phyloP scores from a whole-genome alignment of 75 land plant species.

The Picea sitchensis region DNA sequence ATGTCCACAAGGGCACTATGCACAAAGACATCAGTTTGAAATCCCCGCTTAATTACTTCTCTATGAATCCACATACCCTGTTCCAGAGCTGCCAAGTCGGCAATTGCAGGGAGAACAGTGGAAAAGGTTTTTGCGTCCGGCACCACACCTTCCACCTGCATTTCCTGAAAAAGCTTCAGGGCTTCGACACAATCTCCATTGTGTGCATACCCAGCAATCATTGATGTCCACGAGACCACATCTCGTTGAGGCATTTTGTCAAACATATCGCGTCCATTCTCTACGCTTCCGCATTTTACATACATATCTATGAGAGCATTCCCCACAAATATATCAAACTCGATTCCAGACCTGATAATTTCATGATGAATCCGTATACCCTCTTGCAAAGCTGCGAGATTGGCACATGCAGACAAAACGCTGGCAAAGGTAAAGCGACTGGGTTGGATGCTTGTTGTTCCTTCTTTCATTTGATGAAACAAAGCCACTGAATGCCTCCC shows the following conservation, averaged over 20 bases:
- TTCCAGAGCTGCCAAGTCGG: background rate
- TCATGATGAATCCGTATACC: slow-evolving; percentile 11
- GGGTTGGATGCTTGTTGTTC: slow-evolving; percentile 16
- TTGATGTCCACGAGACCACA: background rate
- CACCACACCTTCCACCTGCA: background rate
- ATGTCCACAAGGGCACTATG: no score
- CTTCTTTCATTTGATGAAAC: slow-evolving; percentile 29
- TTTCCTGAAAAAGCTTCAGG: background rate
- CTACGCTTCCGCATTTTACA: slow-evolving; percentile 10
- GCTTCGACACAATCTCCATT: background rate
- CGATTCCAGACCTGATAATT: slow-evolving; percentile 7
- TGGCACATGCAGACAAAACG: slow-evolving; percentile 10
- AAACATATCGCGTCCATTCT: slow-evolving; percentile 13
- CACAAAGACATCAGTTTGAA: no score
- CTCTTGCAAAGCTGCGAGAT: background rate
- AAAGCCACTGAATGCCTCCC: slow-evolving; percentile 25
- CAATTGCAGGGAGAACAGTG: background rate
- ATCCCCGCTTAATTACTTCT: background rate
- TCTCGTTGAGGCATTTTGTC: slow-evolving; percentile 15
- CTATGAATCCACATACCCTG: background rate
- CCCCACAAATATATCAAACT: background rate
- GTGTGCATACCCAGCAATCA: background rate
- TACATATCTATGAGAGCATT: slow-evolving; percentile 29
- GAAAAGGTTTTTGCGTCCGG: background rate
- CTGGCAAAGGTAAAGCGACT: slow-evolving; percentile 26